Percentiles rank a stretch among this genome's conserved stretches.
These are phyloP conservation scores for Candida dajiaensis DNA, from an alignment of 805 yeast species.

Conservation along the genomic window DNA sequence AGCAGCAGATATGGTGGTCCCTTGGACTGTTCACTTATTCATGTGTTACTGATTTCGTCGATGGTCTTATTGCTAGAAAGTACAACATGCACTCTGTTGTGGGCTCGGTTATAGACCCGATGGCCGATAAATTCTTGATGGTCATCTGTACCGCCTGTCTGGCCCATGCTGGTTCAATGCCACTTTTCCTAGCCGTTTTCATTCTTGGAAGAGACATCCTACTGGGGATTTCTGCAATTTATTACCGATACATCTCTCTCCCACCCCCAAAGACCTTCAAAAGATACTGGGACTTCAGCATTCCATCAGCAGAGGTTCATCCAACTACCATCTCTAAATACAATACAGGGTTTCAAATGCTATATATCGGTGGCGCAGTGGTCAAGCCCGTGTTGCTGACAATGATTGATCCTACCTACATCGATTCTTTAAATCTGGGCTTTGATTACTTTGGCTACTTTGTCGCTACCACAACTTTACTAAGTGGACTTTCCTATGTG, in stretches of 20 bases:
- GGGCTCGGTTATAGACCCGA: conserved; percentile 90
- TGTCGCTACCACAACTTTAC: conserved; percentile 64
- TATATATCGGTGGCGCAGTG: conserved; percentile 66
- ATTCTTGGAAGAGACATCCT: conserved; percentile 82
- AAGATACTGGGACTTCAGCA: conserved; percentile 72
- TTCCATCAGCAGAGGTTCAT: conserved; percentile 78
- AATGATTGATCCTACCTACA: conserved; percentile 27
- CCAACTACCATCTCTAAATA: conserved; percentile 84
- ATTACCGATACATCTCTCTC: conserved; percentile 64
- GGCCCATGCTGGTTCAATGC: conserved; percentile 63
- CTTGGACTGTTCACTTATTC: conserved; percentile 74
- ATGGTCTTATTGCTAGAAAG: conserved; percentile 84
- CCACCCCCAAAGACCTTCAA: conserved; percentile 69
- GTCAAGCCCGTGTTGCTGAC: conserved; percentile 43
- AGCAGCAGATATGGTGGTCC: conserved; percentile 59
- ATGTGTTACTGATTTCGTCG: conserved; percentile 85
- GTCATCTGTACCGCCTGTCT: conserved; percentile 75
- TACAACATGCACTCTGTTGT: conserved; percentile 72
- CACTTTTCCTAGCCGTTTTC: conserved; percentile 56
- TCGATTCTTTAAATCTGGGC: conserved; percentile 18
- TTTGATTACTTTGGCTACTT: conserved; percentile 40
- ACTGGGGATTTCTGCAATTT: conserved; percentile 66
- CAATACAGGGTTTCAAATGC: conserved; percentile 91
- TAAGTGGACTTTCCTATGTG: conserved; percentile 75
- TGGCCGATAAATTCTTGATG: conserved; percentile 93